Conservation (phyloP, 306 rosid genomes). For the Quercus variabilis region DNA sequence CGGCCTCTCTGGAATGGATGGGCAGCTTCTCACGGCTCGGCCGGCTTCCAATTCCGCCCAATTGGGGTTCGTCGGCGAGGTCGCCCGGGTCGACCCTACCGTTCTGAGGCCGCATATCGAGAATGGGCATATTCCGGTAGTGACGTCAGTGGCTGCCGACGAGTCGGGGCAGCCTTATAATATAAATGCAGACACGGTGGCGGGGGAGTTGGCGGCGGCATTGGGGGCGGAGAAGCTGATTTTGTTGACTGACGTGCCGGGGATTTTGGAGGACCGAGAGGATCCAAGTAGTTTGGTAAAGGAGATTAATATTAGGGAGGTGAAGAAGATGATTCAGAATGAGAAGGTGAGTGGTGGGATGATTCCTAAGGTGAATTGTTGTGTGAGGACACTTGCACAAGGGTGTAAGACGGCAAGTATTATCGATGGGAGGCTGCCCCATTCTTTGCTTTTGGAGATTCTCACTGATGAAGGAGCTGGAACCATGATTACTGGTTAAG, state of each 20-base stretch:
- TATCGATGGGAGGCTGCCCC: slow-evolving; percentile 76
- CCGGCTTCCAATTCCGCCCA: slow-evolving; percentile 67
- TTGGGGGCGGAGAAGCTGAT: slow-evolving; percentile 90
- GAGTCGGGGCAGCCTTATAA: slow-evolving; percentile 75
- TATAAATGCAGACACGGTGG: slow-evolving; percentile 89
- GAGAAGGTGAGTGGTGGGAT: slow-evolving; percentile 81
- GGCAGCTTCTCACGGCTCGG: slow-evolving; percentile 67
- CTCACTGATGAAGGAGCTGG: slow-evolving; percentile 94
- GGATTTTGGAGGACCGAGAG: slow-evolving; percentile 59
- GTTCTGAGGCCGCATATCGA: slow-evolving; percentile 58
- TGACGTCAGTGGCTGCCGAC: slow-evolving; percentile 84
- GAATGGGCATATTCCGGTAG: slow-evolving; percentile 73
- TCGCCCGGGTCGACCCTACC: slow-evolving; percentile 57
- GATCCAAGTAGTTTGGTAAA: slow-evolving; percentile 66
- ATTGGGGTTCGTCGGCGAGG: slow-evolving; percentile 84
- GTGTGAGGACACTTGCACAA: slow-evolving; percentile 73
- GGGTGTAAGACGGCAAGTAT: slow-evolving; percentile 86
- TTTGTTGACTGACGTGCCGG: slow-evolving; percentile 85
- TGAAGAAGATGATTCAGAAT: slow-evolving; percentile 65
- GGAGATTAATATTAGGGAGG: slow-evolving; percentile 67
- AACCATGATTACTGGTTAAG: slow-evolving; percentile 77
- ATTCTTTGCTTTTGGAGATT: slow-evolving; percentile 79
- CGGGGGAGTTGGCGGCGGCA: slow-evolving; percentile 87
- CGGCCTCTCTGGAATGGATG: slow-evolving; percentile 86
- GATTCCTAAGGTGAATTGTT: slow-evolving; percentile 93